A percentile compares a stretch with the other conserved stretches of the same genome.
phyloP scores from a whole-genome alignment of 768 basidiomycete genomes.

The Termitomyces sp. region DNA sequence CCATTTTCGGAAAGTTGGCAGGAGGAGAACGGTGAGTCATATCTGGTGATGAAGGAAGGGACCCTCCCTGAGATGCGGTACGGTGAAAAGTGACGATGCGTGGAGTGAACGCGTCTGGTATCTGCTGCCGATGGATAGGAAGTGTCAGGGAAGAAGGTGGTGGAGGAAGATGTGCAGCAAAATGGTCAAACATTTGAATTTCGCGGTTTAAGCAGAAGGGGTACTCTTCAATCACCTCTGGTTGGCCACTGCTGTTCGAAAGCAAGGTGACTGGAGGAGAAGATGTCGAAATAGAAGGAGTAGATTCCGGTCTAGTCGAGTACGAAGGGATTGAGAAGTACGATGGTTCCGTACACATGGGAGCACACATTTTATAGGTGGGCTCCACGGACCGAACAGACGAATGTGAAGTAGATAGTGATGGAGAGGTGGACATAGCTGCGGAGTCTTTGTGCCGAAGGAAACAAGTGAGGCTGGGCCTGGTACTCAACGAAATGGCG shows the following conservation, averaged over 20 bases:
- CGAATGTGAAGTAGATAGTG: slow-evolving; percentile 12
- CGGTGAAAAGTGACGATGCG: slow-evolving; percentile 12
- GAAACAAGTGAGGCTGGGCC: not conserved
- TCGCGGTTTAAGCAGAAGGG: slow-evolving; percentile 5
- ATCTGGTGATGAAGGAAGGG: slow-evolving; percentile 21
- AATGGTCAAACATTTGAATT: slow-evolving; percentile 22
- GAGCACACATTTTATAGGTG: slow-evolving; percentile 7
- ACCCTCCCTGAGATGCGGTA: slow-evolving; percentile 1
- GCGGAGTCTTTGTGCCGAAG: not conserved
- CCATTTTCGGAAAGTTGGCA: slow-evolving; percentile 35
- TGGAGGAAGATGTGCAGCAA: slow-evolving; percentile 23
- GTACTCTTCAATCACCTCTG: not conserved
- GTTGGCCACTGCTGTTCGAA: not conserved
- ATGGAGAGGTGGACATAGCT: slow-evolving; percentile 9
- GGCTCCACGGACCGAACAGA: slow-evolving; percentile 1
- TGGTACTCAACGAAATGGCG: slow-evolving; percentile 2
- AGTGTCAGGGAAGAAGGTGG: slow-evolving; percentile 20
- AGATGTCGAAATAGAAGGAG: slow-evolving; percentile 2
- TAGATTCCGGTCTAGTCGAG: slow-evolving; percentile 8
- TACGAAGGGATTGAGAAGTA: slow-evolving; percentile 11
- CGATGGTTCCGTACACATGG: slow-evolving; percentile 7
- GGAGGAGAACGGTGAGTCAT: slow-evolving; percentile 22
- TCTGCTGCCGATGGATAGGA: slow-evolving; percentile 13
- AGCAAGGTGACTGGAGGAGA: not conserved
- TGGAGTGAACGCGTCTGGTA: slow-evolving; percentile 14